These are phyloP conservation scores for Hypomyces perniciosus DNA, from an alignment of 2,329 filamentous ascomycete species.

Conservation along the genomic window DNA sequence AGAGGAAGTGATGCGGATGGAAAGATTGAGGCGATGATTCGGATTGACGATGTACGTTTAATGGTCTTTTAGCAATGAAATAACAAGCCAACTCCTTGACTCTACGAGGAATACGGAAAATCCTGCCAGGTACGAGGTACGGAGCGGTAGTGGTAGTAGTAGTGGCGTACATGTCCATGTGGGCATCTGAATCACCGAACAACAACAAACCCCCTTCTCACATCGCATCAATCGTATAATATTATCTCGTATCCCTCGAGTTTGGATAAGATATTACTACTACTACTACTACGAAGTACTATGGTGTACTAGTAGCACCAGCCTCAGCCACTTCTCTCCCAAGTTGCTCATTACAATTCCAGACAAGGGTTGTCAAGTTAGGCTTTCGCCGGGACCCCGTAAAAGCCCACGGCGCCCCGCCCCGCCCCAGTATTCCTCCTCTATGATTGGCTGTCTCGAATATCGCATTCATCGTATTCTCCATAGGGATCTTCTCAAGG, in stretches of 20 bases:
- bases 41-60: neutral
- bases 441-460: conserved; percentile 9
- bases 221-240: too few relatives aligned
- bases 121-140: neutral
- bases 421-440: neutral
- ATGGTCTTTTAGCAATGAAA: neutral
- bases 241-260: too few relatives aligned
- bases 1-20: neutral
- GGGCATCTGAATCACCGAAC: too few relatives aligned
- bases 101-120: conserved; percentile 1
- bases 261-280: too few relatives aligned
- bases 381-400: neutral
- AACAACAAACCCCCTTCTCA: too few relatives aligned
- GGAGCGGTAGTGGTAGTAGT: too few relatives aligned
- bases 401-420: neutral
- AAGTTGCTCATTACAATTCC: too few relatives aligned
- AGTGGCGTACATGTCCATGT: too few relatives aligned
- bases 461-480: conserved; percentile 28
- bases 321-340: too few relatives aligned
- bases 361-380: neutral
- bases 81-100: neutral
- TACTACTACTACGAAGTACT: too few relatives aligned
- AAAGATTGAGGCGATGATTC: neutral
- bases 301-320: too few relatives aligned
- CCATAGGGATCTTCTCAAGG: neutral